These are phyloP conservation scores for Colletotrichum kahawae DNA, from an alignment of 2,329 filamentous ascomycete genomes.

Conservation along the genomic window DNA sequence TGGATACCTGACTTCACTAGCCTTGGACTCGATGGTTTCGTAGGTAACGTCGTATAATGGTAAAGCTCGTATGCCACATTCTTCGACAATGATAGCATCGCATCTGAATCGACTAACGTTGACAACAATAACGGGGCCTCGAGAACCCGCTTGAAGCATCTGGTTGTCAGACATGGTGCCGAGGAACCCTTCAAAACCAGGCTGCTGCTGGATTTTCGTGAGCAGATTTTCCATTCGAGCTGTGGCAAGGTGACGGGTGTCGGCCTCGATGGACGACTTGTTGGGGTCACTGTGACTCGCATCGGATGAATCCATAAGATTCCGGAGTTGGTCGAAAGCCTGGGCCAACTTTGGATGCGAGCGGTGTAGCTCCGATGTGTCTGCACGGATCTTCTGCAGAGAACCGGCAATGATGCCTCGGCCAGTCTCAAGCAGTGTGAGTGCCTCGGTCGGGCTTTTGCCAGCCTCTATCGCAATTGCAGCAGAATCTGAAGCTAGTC, in stretches of 20 bases:
- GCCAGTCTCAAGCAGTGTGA: slow-evolving; percentile 29
- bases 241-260: not conserved
- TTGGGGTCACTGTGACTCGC: not conserved
- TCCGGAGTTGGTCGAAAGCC: not conserved
- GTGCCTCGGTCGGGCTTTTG: slow-evolving; percentile 1
- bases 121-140: slow-evolving; percentile 32
- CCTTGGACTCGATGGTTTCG: not conserved
- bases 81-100: slow-evolving; percentile 35
- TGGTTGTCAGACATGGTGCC: slow-evolving; percentile 15
- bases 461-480: slow-evolving; percentile 21
- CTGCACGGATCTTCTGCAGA: slow-evolving; percentile 25
- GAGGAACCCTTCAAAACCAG: slow-evolving; percentile 31
- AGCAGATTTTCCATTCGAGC: not conserved
- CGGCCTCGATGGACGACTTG: not conserved
- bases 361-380: not conserved
- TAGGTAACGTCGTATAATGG: slow-evolving; percentile 20
- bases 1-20: not conserved
- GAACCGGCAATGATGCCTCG: slow-evolving; percentile 29
- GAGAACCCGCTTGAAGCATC: slow-evolving; percentile 25
- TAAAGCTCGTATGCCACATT: slow-evolving; percentile 21
- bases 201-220: slow-evolving; percentile 18
- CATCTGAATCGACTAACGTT: slow-evolving; percentile 33
- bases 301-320: not conserved
- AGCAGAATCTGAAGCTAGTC: slow-evolving; percentile 27
- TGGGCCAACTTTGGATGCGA: not conserved